A percentile compares a stretch with the other conserved stretches of the same genome.
Evolutionary conservation across 768 basidiomycete genomes (phyloP).

Genomic region (Pisolithus microcarpus): DNA sequence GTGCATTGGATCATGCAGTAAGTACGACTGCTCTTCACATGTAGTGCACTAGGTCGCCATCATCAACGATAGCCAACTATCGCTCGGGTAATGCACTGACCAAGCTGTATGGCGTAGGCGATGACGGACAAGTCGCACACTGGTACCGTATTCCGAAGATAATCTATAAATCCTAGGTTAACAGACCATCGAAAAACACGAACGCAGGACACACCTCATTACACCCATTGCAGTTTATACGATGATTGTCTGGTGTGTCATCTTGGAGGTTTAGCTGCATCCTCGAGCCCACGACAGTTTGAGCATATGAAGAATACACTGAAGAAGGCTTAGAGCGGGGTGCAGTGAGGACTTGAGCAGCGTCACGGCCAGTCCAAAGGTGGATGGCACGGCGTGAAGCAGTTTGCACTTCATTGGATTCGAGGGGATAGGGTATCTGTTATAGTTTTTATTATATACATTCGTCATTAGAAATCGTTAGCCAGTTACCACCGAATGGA

Average conservation of each 20-base stretch:
- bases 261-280: slow-evolving; percentile 27
- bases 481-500: background rate
- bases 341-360: slow-evolving; percentile 47
- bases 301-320: slow-evolving; percentile 54
- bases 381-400: slow-evolving; percentile 69
- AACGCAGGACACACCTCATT: slow-evolving; percentile 37
- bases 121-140: slow-evolving; percentile 83
- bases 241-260: slow-evolving; percentile 43
- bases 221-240: slow-evolving; percentile 55
- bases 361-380: slow-evolving; percentile 73
- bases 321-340: slow-evolving; percentile 49
- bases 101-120: slow-evolving; percentile 62
- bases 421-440: slow-evolving; percentile 83
- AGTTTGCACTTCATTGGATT: slow-evolving; percentile 62
- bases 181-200: background rate
- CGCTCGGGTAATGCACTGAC: slow-evolving; percentile 31
- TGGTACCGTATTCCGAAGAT: slow-evolving; percentile 82
- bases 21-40: slow-evolving; percentile 75
- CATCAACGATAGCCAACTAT: background rate
- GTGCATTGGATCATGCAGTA: slow-evolving; percentile 76
- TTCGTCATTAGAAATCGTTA: background rate
- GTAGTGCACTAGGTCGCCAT: slow-evolving; percentile 52
- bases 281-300: slow-evolving; percentile 57
- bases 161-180: slow-evolving; percentile 32
- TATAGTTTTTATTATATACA: background rate